Base-by-base conservation (phyloP, 2,329 filamentous ascomycete genomes). In the Penicillium occitanis region DNA sequence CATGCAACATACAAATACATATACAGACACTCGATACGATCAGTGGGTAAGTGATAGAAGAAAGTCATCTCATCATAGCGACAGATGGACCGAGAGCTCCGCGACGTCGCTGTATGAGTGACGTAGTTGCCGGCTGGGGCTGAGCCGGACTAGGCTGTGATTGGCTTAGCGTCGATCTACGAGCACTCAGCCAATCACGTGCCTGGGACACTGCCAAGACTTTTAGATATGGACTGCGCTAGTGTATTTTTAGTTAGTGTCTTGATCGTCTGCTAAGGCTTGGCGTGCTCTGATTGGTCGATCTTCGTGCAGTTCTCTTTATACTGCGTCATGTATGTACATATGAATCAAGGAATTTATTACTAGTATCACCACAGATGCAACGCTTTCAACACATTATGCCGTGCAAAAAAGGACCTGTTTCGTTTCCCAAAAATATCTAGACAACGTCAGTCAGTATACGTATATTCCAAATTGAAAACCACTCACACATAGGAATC, bases 381-480 rank as follows among this genome's bases (percentile, higher is more conserved):
- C 17, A 76, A 66, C 64, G 83, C 78, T 70, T 82, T 80, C 57
- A 95, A 78, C 28, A 94, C 80, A 76, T 95, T 89, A 74, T 94
- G 85, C n/a, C 88, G 85, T 69, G 91, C 83, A 73, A 91, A 93
- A 75, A 90, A 93, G 22, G 87, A 87, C 61, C 92, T 85, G 68
- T 91, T 89, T 65, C 86, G 84, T 80, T 96, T 96, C 8, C 92
- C 92, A 70, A 88, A 90, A 14, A 95, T 78, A 76, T 95, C 91
- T 93, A 69, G 1, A 6, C 58, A 60, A 64, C 35, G 55, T 46
- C 61, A 51, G 19, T 50, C n/a, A 19, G 17, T 14, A 50, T 33
- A 5, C 37, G 37, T 64, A 25, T 35, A 13, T 7, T 44, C 6
- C 30, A 28, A 22, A 3, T 25, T 13, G 2, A 11, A n/a, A n/a